Percentiles rank a stretch among this genome's conserved stretches.
These are phyloP conservation scores for Tulasnella sp. DNA, from an alignment of 768 basidiomycete genomes.

Conservation along the genomic window DNA sequence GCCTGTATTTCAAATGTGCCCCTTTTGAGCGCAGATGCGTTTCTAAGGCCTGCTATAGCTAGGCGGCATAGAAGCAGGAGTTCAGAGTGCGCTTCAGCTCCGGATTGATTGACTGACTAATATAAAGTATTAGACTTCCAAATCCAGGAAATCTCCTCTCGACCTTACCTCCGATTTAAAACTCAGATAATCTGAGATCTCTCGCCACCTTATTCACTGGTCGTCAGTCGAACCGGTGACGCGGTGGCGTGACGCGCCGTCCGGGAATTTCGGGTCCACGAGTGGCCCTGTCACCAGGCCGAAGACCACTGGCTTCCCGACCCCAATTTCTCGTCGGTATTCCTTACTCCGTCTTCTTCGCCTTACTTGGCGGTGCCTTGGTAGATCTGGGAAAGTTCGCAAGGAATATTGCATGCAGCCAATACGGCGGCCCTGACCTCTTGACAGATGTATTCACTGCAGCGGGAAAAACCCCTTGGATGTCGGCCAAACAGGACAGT, in stretches of 20 bases:
- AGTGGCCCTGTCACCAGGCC: neutral
- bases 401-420: too few species aligned
- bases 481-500: too few species aligned
- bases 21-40: neutral
- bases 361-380: neutral
- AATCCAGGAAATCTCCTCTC: neutral
- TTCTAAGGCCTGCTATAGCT: neutral
- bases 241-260: neutral
- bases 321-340: neutral
- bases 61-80: neutral
- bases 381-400: neutral
- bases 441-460: too few species aligned
- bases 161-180: neutral
- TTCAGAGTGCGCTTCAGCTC: neutral
- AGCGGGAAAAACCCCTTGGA: too few species aligned
- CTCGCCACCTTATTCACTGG: neutral
- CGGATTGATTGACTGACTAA: neutral
- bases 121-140: neutral
- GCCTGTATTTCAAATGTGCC: neutral
- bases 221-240: neutral
- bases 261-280: neutral
- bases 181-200: neutral
- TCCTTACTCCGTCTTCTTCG: neutral
- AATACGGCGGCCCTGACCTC: too few species aligned
- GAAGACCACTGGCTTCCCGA: neutral